Base-by-base conservation (phyloP, 257 asterid genomes). In the Anisodus tanguticus region DNA sequence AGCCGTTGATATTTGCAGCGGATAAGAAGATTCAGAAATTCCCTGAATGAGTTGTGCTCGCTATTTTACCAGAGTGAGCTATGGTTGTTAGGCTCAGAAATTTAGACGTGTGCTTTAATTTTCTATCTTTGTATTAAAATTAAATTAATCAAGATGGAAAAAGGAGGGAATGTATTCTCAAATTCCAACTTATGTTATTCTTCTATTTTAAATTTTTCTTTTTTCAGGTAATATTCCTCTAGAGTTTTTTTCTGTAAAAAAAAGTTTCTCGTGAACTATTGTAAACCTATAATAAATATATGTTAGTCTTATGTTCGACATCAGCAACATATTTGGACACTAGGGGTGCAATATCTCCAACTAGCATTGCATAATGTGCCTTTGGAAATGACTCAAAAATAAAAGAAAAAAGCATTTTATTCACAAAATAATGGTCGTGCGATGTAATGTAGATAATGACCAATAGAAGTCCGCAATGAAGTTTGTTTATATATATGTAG, bases 1-100 rank as follows among this genome's bases (percentile, higher is more conserved):
- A 83, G 77, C 74, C 84, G 84, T 67, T 78, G 68, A 74, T 84
- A 3, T 22, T 31, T 17, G 64, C 15, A 53, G 81, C 7, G 47
- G 81, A 76, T 53, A 53, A 53, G 26, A 51, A 76, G 47, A 51
- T 76, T 76, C 63, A 76, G 45, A 51, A 39, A 74, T 74, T 72
- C 58, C 41, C 6, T 49, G 60, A 47, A 26, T 22, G 81, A 4
- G 47, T 51, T 13, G 15, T 16, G 64, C 81, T 76, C 81, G 49
- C 64, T 77, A 26, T 26, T 77, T 77, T 77, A 22, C 47, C 3
- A 53, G 26, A 53, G 81, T 53, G 64, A 8, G 82, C 82, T 77
- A 77, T 53, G 82, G 63, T 53, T 13, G 49, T 77, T 26, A 13
- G 64, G 81, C 64, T 77, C 63, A 54, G 81, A 26, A 51, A 53